phyloP scores from a whole-genome alignment of 2,329 filamentous ascomycete species.

The Magnaporthales sp. region DNA sequence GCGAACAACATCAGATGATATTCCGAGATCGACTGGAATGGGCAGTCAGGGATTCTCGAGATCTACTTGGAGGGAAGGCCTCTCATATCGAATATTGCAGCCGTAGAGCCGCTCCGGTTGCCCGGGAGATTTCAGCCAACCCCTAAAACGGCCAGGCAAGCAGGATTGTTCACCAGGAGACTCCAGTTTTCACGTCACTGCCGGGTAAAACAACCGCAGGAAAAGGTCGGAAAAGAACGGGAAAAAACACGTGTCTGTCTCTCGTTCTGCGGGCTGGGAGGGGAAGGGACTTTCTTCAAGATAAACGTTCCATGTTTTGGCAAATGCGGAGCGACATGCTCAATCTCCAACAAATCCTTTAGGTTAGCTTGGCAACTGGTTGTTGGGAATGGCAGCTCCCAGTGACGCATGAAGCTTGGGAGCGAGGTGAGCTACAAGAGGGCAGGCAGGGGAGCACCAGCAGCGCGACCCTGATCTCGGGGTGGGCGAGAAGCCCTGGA shows the following conservation, averaged over 20 bases:
- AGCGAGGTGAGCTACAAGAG: no score
- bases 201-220: not conserved
- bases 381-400: not conserved
- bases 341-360: not conserved
- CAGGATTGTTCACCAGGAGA: not conserved
- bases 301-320: not conserved
- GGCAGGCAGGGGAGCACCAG: no score
- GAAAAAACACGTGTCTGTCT: no score
- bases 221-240: no score
- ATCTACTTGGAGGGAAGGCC: not conserved
- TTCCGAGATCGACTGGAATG: not conserved
- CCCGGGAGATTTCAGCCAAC: not conserved
- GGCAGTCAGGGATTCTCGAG: not conserved
- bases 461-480: not conserved
- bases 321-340: not conserved
- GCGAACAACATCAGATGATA: not conserved
- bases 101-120: not conserved
- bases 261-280: no score
- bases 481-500: not conserved
- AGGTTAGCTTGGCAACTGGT: not conserved
- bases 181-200: not conserved
- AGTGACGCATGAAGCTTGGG: not conserved
- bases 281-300: not conserved
- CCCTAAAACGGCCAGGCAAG: not conserved
- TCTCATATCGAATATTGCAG: not conserved